Conservation (phyloP, 352 stramenopile species). For the Phytopythium vexans region DNA sequence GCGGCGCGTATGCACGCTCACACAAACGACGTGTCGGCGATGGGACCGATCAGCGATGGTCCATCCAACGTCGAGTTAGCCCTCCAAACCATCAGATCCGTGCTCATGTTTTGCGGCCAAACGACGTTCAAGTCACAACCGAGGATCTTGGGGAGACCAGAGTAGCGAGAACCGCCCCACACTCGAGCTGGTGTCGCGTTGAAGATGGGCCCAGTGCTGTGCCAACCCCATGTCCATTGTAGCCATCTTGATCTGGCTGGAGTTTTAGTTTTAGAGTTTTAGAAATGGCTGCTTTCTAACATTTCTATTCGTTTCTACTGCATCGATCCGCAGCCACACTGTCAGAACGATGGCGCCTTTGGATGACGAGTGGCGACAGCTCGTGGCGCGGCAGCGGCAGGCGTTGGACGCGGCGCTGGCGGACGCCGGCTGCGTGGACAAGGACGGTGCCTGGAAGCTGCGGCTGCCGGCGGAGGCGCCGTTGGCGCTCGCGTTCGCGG, state of each 20-base stretch:
- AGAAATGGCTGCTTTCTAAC: too few relatives aligned
- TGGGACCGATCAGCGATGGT: neutral
- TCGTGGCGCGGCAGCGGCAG: conserved; percentile 9
- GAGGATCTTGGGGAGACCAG: conserved; percentile 18
- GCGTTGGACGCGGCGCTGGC: neutral
- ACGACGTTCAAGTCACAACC: conserved; percentile 15
- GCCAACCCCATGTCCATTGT: neutral
- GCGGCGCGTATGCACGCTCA: conserved; percentile 13
- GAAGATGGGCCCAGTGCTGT: conserved; percentile 6
- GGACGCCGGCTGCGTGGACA: conserved; percentile 9
- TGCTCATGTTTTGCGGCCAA: conserved; percentile 17
- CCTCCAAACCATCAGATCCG: conserved; percentile 7
- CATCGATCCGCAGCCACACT: neutral
- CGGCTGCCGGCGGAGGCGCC: conserved; percentile 34
- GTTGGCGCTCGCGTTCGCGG: conserved; percentile 45
- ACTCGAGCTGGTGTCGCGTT: conserved; percentile 4
- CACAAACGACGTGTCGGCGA: conserved; percentile 12
- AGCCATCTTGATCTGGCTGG: too few relatives aligned
- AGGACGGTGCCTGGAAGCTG: conserved; percentile 20
- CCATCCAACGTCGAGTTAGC: conserved; percentile 4
- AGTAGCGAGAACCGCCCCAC: conserved; percentile 8
- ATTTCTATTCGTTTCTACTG: too few relatives aligned
- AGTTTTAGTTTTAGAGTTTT: too few relatives aligned
- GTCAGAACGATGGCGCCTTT: conserved; percentile 2
- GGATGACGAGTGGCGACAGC: conserved; percentile 19